Base-by-base conservation (phyloP, 176 grass and related monocot species). In the Hordeum vulgare region DNA sequence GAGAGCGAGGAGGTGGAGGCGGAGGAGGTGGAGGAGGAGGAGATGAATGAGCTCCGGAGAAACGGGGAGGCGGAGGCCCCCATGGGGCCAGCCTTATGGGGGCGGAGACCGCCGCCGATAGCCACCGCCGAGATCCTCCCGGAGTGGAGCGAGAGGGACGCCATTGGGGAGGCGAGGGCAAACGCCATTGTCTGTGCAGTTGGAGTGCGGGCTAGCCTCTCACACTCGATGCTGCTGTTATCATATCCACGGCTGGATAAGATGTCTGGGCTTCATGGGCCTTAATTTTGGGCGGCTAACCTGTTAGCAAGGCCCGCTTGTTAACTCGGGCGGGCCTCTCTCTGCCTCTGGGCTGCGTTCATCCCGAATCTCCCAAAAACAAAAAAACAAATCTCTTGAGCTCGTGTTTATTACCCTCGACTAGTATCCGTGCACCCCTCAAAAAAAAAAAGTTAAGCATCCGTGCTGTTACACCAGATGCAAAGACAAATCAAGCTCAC, bases 21-120 rank as follows among this genome's bases (percentile, higher is more conserved):
- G 82, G 72, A 90, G 45, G 84, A 59, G 20, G 90, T 64, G 79
- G 80, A 77, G 31, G 91, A 80, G 54, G 88, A 88, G 29, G 90
- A 92, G 49, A 92, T 81, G 69, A 92, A 94, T 21, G 85, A 87
- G 29, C 89, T 84, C 66, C 78, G 80, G 31, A 86, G 79, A 26
- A 89, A 80, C 24, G 78, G 71, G 11, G 71, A 83, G 51, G 88
- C 58, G 35, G 86, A 83, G 71, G 78, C 56, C 7, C 74, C 84
- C 57, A 80, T 69, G 0, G 71, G 66, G 29, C 28, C 28, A 0
- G 77, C 12, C 60, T 58, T 53, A 40, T 47, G 6, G 61, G 77
- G 76, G 71, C 68, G 87, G 63, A 65, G 28, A 41, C 82, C 83
- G 90, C 63, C 71, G 74, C 80, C 88, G 75, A 83, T 66, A 28